Percentiles rank a stretch among this genome's conserved stretches.
These are phyloP conservation scores for Phytophthora citricola DNA, from an alignment of 352 stramenopile genomes.

Conservation along the genomic window DNA sequence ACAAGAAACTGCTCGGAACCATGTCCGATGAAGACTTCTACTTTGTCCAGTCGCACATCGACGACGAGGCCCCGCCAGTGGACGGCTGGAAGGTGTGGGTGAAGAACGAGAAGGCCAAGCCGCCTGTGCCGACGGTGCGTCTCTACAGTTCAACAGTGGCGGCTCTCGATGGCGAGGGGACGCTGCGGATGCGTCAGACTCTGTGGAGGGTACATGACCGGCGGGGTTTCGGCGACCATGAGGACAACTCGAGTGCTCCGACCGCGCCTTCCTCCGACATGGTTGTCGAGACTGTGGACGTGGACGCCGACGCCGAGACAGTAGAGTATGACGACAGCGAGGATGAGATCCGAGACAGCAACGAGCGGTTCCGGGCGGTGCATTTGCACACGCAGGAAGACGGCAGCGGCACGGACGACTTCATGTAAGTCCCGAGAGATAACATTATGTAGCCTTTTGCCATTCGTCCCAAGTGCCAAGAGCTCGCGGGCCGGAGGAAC, in stretches of 20 bases:
- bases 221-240: constrained; percentile 28
- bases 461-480: constrained; percentile 16
- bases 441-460: constrained; percentile 47
- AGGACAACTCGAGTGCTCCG: constrained; percentile 23
- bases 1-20: constrained; percentile 86
- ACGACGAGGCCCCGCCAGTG: constrained; percentile 79
- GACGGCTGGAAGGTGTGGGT: constrained; percentile 88
- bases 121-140: constrained; percentile 68
- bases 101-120: constrained; percentile 84
- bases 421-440: constrained; percentile 64
- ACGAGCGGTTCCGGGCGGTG: constrained; percentile 89
- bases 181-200: constrained; percentile 72
- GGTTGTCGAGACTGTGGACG: constrained; percentile 53
- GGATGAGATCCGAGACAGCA: constrained; percentile 90
- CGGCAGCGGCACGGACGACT: constrained; percentile 74
- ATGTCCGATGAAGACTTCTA: constrained; percentile 91
- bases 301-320: constrained; percentile 83
- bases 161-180: constrained; percentile 47
- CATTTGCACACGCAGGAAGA: constrained; percentile 89
- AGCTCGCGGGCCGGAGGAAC: constrained; percentile 10
- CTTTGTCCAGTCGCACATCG: constrained; percentile 82
- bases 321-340: constrained; percentile 92
- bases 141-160: constrained; percentile 75
- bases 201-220: constrained; percentile 65
- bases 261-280: constrained; percentile 32